Base-by-base conservation (phyloP, 306 rosid genomes). In the Oemleria cerasiformis region DNA sequence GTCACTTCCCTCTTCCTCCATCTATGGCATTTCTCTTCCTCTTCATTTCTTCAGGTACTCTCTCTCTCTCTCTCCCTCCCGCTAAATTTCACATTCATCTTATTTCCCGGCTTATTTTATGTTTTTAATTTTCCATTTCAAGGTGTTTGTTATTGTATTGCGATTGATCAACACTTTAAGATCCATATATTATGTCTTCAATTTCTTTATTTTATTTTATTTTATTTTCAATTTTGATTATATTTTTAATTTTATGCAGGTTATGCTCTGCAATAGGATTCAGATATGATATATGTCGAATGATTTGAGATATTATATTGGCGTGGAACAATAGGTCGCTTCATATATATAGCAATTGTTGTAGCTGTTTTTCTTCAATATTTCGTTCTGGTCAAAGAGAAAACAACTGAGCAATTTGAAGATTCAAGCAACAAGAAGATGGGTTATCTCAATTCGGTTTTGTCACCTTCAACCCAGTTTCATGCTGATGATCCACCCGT, bases 381-480 rank as follows among this genome's bases (percentile, higher is more conserved):
- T 82, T 77, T 83, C 42, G 53, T 83, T 63, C 74, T 73, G 80
- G 66, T 78, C 23, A 34, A 71, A 84, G 72, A 75, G 72, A 66
- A 55, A 64, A 73, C 73, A 55, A 68, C 74, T 72, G 79, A 66
- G 78, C 71, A 72, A 72, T 78, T 87, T 71, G 86, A 79, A 77
- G 50, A 84, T 80, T 75, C 85, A 50, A 73, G 72, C 82, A 63
- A 74, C 71, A 80, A 78, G 75, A 81, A 80, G 40, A 94, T 92
- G 98, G 97, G 97, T 12, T 90, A 88, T 90, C 86, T 90, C 82
- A 86, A 90, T 88, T 80, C 96, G 7, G 92, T 83, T 69, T 75
- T 88, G 65, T 64, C 98, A 61, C 77, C 97, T 77, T 81, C 96
- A 45, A 85, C 70, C 80, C 97, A 87, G 79, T 84, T 87, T 83